A percentile compares a stretch with the other conserved stretches of the same genome.
Conservation (phyloP, 2,329 filamentous ascomycete species). For the Emergomyces pasteurianus region DNA sequence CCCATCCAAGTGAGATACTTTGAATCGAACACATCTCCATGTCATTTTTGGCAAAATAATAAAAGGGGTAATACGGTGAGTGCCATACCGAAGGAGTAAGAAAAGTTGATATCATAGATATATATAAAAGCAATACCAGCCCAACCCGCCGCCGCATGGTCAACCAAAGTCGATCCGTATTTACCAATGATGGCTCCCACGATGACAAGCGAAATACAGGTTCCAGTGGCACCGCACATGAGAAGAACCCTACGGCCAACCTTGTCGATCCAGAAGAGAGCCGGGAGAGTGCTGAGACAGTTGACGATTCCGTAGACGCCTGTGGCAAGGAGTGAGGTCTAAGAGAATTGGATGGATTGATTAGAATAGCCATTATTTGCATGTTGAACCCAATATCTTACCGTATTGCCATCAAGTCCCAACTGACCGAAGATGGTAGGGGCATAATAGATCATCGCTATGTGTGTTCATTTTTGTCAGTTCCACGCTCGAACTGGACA, state of each 20-base stretch:
- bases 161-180: conserved; percentile 19
- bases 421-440: conserved; percentile 36
- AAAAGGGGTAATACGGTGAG: neutral
- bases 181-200: conserved; percentile 24
- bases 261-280: conserved; percentile 25
- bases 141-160: conserved; percentile 24
- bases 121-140: conserved; percentile 28
- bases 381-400: neutral
- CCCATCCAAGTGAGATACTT: neutral
- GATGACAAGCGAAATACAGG: conserved; percentile 25
- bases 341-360: neutral
- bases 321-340: conserved; percentile 25
- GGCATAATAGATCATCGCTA: conserved; percentile 38
- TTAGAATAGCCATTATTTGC: neutral
- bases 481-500: neutral
- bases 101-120: conserved; percentile 28
- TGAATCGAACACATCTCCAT: neutral
- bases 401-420: conserved; percentile 28
- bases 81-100: conserved; percentile 25
- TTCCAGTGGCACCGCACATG: conserved; percentile 25
- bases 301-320: conserved; percentile 31
- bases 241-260: conserved; percentile 23
- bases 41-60: neutral
- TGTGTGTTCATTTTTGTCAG: neutral
- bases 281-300: conserved; percentile 23